Percentiles rank a stretch among this genome's conserved stretches.
Conservation (phyloP, 495 filamentous ascomycete species). For the Xylaria venustula region DNA sequence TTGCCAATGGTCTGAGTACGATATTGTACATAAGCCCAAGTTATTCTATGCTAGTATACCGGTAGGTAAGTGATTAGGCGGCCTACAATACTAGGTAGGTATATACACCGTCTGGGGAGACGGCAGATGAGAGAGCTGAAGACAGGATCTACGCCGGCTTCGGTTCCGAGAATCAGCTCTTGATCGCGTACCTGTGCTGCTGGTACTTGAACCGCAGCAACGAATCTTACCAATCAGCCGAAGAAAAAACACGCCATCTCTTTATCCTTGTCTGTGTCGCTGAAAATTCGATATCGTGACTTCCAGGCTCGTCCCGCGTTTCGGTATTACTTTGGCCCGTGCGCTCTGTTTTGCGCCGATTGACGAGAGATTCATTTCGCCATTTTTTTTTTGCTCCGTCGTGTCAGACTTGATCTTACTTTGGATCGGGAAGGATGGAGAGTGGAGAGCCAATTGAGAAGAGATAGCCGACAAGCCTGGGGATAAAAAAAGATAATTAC, state of each 20-base stretch:
- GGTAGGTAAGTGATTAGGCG: too few species aligned
- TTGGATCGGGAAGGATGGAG: not conserved
- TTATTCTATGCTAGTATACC: too few species aligned
- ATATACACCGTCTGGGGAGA: too few species aligned
- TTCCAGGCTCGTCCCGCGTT: not conserved
- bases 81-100: too few species aligned
- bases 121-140: too few species aligned
- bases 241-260: not conserved
- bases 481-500: not conserved
- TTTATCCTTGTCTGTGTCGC: not conserved
- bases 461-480: slow-evolving; percentile 4
- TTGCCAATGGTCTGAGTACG: too few species aligned
- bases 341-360: too few species aligned
- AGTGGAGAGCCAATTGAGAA: not conserved
- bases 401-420: not conserved
- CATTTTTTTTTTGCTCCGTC: not conserved
- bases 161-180: too few species aligned
- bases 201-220: not conserved
- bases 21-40: too few species aligned
- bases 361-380: not conserved
- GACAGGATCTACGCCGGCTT: too few species aligned
- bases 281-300: not conserved
- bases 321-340: too few species aligned
- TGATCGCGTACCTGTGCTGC: too few species aligned
- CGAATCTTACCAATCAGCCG: not conserved